Percentiles rank a stretch among this genome's conserved stretches.
These are phyloP conservation scores for Morella rubra DNA, from an alignment of 306 rosid species.

Conservation along the genomic window DNA sequence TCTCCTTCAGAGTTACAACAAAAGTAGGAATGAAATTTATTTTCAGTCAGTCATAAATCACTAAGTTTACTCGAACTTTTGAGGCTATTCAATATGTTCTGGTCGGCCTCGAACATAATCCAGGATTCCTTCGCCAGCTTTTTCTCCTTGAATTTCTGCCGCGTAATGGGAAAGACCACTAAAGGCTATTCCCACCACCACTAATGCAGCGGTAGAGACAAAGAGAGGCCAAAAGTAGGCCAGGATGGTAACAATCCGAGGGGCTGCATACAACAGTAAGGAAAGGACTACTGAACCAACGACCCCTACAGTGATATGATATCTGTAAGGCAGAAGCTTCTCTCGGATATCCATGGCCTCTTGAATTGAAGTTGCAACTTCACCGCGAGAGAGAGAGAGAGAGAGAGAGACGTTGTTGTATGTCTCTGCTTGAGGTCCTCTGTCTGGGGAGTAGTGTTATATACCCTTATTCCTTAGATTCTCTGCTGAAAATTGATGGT, in stretches of 20 bases:
- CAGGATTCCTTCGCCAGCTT: constrained; percentile 64
- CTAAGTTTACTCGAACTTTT: constrained; percentile 2
- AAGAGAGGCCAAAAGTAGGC: constrained; percentile 85
- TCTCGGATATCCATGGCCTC: constrained; percentile 46
- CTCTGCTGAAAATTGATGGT: constrained; percentile 30
- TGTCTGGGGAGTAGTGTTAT: constrained; percentile 19
- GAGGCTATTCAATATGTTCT: constrained; percentile 36
- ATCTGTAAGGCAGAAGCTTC: constrained; percentile 61
- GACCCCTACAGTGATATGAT: constrained; percentile 49
- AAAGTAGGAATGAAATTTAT: background rate
- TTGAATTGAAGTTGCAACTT: background rate
- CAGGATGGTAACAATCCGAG: constrained; percentile 50
- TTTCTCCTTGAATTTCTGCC: constrained; percentile 48
- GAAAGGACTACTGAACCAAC: constrained; percentile 42
- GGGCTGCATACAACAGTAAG: constrained; percentile 57
- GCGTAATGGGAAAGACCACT: constrained; percentile 61
- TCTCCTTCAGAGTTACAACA: background rate
- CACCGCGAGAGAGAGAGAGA: constrained; percentile 16
- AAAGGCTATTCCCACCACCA: constrained; percentile 54
- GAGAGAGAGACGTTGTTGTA: constrained; percentile 27
- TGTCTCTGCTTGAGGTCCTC: constrained; percentile 2
- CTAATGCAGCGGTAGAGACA: constrained; percentile 68
- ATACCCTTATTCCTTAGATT: constrained; percentile 25
- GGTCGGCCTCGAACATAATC: constrained; percentile 62
- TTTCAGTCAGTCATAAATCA: background rate